phyloP scores from a whole-genome alignment of 495 filamentous ascomycete genomes.

The Penicillium nucicola region DNA sequence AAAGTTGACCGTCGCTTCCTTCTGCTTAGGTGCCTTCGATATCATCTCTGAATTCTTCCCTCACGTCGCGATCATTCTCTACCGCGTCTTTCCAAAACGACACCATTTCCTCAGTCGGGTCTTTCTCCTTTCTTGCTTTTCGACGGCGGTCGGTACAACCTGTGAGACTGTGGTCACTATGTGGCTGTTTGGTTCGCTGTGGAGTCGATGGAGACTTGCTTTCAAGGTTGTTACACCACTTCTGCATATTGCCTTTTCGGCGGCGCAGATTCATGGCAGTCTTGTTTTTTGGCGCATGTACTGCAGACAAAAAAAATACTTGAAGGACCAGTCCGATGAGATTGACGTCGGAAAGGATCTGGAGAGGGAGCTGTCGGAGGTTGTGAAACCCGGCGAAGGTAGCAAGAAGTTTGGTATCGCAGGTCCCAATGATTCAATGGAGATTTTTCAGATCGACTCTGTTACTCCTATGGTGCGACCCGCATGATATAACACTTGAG shows the following conservation, averaged over 20 bases:
- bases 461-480: too few relatives aligned
- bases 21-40: conserved; percentile 49
- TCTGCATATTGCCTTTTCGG: conserved; percentile 42
- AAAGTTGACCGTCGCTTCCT: too few relatives aligned
- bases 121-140: conserved; percentile 35
- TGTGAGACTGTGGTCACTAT: conserved; percentile 47
- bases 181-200: conserved; percentile 47
- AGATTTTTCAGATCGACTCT: too few relatives aligned
- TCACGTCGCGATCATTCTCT: conserved; percentile 48
- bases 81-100: conserved; percentile 36
- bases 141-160: conserved; percentile 40
- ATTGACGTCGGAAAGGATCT: not conserved
- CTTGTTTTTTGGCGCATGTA: conserved; percentile 44
- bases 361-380: not conserved
- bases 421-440: too few relatives aligned
- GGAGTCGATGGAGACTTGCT: conserved; percentile 42
- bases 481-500: too few relatives aligned
- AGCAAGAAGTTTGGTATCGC: too few relatives aligned
- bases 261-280: conserved; percentile 44
- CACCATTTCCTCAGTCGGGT: conserved; percentile 42
- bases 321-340: conserved; percentile 13
- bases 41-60: conserved; percentile 49
- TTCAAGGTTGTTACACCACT: conserved; percentile 50
- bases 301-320: conserved; percentile 23
- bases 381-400: too few relatives aligned